These are phyloP conservation scores for Syzygium oleosum DNA, from an alignment of 345 rosid genomes.

Conservation along the genomic window DNA sequence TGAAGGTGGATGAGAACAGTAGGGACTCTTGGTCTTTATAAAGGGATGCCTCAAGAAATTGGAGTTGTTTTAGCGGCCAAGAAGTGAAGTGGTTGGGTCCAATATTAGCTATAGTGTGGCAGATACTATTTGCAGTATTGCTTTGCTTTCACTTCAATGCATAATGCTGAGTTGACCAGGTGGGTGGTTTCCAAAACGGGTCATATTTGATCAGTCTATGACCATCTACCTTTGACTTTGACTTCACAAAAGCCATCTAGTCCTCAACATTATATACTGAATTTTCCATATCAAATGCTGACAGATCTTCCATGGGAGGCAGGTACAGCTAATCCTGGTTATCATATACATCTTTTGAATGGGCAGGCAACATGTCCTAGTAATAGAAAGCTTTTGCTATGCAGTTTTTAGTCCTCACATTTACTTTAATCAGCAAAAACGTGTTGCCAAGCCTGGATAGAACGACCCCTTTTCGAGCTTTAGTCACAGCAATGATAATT, in stretches of 20 bases:
- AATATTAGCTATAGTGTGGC: background rate
- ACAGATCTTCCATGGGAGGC: background rate
- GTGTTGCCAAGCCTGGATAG: background rate
- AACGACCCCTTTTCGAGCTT: background rate
- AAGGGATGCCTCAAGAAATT: background rate
- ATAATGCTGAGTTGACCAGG: background rate
- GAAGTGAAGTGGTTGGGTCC: constrained; percentile 3
- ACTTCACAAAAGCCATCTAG: background rate
- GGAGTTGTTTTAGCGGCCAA: constrained; percentile 1
- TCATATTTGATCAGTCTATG: background rate
- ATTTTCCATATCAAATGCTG: background rate
- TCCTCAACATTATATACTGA: background rate
- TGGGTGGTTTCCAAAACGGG: background rate
- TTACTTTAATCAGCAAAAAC: background rate
- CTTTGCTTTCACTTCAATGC: background rate
- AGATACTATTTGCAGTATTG: background rate
- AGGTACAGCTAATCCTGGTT: background rate
- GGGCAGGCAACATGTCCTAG: background rate
- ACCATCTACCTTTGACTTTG: background rate
- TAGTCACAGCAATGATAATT: background rate
- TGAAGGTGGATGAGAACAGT: background rate
- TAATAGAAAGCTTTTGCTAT: background rate
- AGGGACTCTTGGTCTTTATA: background rate
- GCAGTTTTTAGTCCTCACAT: background rate
- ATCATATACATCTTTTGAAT: background rate